Evolutionary conservation across 768 basidiomycete species (phyloP).

Genomic region (Mycena filopes): DNA sequence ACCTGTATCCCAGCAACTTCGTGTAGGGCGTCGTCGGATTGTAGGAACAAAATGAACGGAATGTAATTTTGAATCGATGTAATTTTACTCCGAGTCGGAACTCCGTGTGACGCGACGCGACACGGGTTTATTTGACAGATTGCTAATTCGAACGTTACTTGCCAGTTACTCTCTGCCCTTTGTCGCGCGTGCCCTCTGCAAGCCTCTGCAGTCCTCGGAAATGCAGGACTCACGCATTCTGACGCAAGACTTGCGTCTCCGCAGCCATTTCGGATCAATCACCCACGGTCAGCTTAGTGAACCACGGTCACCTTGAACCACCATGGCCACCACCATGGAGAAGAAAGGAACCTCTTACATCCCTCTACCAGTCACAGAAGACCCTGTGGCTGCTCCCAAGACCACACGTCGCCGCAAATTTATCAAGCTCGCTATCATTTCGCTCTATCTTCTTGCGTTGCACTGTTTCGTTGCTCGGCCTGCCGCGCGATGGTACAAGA

Average conservation of each 20-base stretch:
- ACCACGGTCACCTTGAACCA: slow-evolving; percentile 21
- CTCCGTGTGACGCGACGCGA: too few relatives aligned
- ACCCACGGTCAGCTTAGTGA: too few relatives aligned
- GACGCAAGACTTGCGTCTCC: too few relatives aligned
- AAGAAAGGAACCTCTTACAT: slow-evolving; percentile 27
- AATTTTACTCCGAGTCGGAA: background rate
- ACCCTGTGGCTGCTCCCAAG: slow-evolving; percentile 14
- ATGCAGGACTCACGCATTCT: too few relatives aligned
- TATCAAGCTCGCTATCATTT: slow-evolving; percentile 17
- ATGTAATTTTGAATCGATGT: slow-evolving; percentile 11
- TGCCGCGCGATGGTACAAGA: slow-evolving; percentile 17
- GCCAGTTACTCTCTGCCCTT: too few relatives aligned
- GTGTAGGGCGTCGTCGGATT: slow-evolving; percentile 48
- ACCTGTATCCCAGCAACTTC: slow-evolving; percentile 89
- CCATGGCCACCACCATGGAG: slow-evolving; percentile 24
- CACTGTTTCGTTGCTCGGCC: slow-evolving; percentile 20
- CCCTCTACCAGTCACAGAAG: slow-evolving; percentile 30
- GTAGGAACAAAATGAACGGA: background rate
- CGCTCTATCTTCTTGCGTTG: slow-evolving; percentile 18
- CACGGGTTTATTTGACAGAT: too few relatives aligned
- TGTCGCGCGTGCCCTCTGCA: too few relatives aligned
- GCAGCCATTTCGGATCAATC: too few relatives aligned
- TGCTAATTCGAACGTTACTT: too few relatives aligned
- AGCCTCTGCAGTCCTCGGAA: too few relatives aligned
- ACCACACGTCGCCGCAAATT: slow-evolving; percentile 14